phyloP scores from a whole-genome alignment of 306 rosid genomes.

The Glycine soja region DNA sequence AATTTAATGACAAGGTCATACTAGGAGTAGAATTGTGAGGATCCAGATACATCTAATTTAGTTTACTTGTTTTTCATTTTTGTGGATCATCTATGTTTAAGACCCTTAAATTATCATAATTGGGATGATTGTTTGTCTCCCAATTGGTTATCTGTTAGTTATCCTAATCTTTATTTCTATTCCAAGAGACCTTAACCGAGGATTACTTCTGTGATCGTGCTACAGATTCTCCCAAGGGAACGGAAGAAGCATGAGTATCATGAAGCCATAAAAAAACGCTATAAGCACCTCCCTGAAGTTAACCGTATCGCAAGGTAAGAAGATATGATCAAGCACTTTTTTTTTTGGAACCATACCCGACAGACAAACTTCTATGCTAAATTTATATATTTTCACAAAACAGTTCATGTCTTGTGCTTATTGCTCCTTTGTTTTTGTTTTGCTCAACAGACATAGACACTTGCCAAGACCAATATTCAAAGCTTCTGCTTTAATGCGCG shows the following conservation, averaged over 20 bases:
- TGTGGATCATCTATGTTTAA: too few species aligned
- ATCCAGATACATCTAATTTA: too few species aligned
- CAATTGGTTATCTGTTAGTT: too few species aligned
- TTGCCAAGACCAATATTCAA: slow-evolving; percentile 81
- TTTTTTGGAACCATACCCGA: not conserved
- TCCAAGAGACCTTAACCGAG: slow-evolving; percentile 15
- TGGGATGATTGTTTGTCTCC: too few species aligned
- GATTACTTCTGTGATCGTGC: slow-evolving; percentile 33
- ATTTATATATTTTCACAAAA: not conserved
- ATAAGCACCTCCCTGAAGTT: slow-evolving; percentile 85
- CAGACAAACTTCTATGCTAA: not conserved
- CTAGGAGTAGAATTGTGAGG: too few species aligned
- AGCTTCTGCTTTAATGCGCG: slow-evolving; percentile 62
- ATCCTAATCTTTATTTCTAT: not conserved
- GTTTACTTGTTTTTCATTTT: too few species aligned
- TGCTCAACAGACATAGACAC: slow-evolving; percentile 72
- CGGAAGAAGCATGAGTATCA: slow-evolving; percentile 78
- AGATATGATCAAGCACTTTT: slow-evolving; percentile 22
- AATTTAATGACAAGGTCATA: too few species aligned
- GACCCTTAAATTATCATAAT: too few species aligned
- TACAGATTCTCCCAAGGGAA: slow-evolving; percentile 93
- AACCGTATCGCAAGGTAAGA: slow-evolving; percentile 78
- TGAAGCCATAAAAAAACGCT: slow-evolving; percentile 86
- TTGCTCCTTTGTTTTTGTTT: not conserved
- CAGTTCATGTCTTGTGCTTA: not conserved